Evolutionary conservation across 768 basidiomycete species (phyloP).

Genomic region (Tulasnella sp.): DNA sequence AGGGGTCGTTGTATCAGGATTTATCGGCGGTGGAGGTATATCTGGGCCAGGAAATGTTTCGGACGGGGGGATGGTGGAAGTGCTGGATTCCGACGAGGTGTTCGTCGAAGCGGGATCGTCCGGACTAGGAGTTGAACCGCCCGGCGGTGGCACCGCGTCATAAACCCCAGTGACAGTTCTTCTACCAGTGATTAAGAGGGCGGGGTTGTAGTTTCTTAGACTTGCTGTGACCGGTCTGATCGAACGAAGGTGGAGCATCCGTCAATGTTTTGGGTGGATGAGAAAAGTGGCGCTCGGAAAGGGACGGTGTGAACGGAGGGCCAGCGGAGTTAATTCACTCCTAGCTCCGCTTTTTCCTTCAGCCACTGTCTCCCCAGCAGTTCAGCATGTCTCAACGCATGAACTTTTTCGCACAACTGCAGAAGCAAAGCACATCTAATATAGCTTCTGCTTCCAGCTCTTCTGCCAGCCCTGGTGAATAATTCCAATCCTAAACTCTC

Average conservation of each 20-base stretch:
- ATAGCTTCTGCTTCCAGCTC: background rate
- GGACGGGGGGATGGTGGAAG: background rate
- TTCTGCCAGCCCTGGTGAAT: background rate
- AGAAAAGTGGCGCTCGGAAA: constrained; percentile 7
- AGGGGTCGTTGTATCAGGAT: background rate
- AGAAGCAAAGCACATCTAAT: background rate
- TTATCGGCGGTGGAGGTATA: background rate
- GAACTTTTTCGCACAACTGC: constrained; percentile 12
- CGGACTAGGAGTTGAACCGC: background rate
- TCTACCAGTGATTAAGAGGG: background rate
- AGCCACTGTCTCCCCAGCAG: background rate
- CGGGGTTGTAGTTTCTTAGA: background rate
- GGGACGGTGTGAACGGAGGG: background rate
- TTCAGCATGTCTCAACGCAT: constrained; percentile 15
- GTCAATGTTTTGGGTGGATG: constrained; percentile 2
- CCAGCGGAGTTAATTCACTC: background rate
- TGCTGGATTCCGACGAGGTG: background rate
- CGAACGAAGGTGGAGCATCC: background rate
- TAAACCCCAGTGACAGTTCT: background rate
- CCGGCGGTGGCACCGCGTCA: background rate
- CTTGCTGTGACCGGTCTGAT: background rate
- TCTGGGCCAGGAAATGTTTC: background rate
- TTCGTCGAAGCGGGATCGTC: background rate
- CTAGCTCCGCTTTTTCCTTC: background rate
- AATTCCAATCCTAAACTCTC: background rate